These are phyloP conservation scores for Saturnispora galanensis DNA, from an alignment of 805 yeast species.

Conservation along the genomic window DNA sequence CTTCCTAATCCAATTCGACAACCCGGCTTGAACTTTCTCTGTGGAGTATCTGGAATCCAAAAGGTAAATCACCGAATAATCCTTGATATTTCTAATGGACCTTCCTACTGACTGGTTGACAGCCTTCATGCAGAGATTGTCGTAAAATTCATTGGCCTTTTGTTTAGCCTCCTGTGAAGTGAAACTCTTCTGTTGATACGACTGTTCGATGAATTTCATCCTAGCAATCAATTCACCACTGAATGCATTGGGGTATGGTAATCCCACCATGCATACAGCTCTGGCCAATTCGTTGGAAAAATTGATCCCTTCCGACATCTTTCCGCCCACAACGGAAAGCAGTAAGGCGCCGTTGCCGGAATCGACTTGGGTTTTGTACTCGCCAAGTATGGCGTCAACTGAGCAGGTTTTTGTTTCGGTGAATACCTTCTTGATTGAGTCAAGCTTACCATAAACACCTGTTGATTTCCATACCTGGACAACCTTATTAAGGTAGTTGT, in stretches of 20 bases:
- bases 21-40: constrained; percentile 39
- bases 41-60: constrained; percentile 52
- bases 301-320: constrained; percentile 87
- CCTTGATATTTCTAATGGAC: constrained; percentile 75
- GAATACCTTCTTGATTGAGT: constrained; percentile 38
- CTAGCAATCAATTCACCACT: constrained; percentile 77
- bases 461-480: constrained; percentile 40
- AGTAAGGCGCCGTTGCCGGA: constrained; percentile 48
- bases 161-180: constrained; percentile 35
- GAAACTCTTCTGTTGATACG: constrained; percentile 39
- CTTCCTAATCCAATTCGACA: constrained; percentile 68
- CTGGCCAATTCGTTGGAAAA: constrained; percentile 83
- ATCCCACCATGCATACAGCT: constrained; percentile 75
- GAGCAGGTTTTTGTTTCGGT: constrained; percentile 42
- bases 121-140: constrained; percentile 81
- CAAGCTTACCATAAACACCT: constrained; percentile 27
- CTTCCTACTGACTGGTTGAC: constrained; percentile 91
- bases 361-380: constrained; percentile 37
- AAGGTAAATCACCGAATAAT: constrained; percentile 67
- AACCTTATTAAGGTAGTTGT: constrained; percentile 52
- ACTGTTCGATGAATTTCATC: constrained; percentile 49
- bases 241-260: constrained; percentile 80
- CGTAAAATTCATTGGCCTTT: constrained; percentile 52
- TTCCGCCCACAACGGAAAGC: constrained; percentile 86
- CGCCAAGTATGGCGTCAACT: constrained; percentile 37